Evolutionary conservation across 352 stramenopile genomes (phyloP), one percentile per base, ranked within the genome.

Genomic region (Pythium pyrilobum): DNA sequence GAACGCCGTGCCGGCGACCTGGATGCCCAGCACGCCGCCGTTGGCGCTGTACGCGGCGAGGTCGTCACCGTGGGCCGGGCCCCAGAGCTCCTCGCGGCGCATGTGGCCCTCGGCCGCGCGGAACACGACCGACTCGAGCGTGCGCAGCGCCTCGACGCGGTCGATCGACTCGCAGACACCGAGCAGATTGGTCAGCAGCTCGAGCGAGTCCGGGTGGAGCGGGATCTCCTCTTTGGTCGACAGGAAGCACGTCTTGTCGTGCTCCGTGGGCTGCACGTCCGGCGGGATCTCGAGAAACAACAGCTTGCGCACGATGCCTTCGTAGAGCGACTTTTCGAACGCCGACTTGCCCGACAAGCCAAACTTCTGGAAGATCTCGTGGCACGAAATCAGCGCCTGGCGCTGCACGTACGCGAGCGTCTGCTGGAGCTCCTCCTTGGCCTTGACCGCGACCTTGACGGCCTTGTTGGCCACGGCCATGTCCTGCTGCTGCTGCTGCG

Each of bases 181-280:
- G 39, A 77, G 85, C n/a, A 95, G 52, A 9, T 38, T 62, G 10
- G 71, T 74, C 5, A 95, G 53, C 39, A 82, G 54, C 23, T 72
- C 69, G 5, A 95, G 60, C 18, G 77, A 84, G 24, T 88, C 77
- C 59, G 85, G 68, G 32, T 95, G 84, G 9, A 92, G 60, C 23
- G 84, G 84, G 32, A 95, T 88, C 27, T 87, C 64, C 49, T 92
- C 84, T 62, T 91, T 87, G 9, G 81, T 89, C 2, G 81, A 89
- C 48, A 85, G 47, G 34, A 92, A 95, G 36, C 80, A 92, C n/a
- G 77, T 85, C 21, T 81, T 79, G 58, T 95, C 84, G 23, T 95
- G 84, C 32, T 95, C 84, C 0, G 84, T 92, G 1, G 79, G 75
- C 32, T 94, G 81, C n/a, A 92, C 74, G 54, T 95, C 84, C 5